phyloP scores from a whole-genome alignment of 1,284 basidiomycete species.

The Volvariella surrecta region DNA sequence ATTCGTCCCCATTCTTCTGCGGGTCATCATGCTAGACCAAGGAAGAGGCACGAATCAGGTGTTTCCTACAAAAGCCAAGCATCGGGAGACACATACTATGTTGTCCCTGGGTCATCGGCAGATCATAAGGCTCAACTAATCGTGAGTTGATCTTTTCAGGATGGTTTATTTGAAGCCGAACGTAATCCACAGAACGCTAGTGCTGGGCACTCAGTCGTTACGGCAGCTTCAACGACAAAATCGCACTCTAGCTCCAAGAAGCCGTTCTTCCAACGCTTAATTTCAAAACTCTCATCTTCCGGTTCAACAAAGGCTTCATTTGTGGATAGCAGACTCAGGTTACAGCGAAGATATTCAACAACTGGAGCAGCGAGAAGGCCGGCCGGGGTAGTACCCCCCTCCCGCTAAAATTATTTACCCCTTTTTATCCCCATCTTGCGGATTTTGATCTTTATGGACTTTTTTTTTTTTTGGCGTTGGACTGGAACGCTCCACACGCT shows the following conservation, averaged over 20 bases:
- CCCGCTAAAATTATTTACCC: not conserved
- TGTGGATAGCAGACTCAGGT: constrained; percentile 19
- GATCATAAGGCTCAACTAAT: constrained; percentile 65
- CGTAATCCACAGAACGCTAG: constrained; percentile 26
- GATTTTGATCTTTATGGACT: no score
- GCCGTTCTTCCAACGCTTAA: constrained; percentile 40
- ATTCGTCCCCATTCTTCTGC: no score
- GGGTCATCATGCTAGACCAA: no score
- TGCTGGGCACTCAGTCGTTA: constrained; percentile 37
- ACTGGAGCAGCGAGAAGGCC: constrained; percentile 19
- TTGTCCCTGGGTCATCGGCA: constrained; percentile 40
- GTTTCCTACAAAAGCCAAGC: not conserved
- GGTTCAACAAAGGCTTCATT: constrained; percentile 27
- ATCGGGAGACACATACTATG: constrained; percentile 65
- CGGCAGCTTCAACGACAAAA: constrained; percentile 43
- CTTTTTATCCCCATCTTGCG: no score
- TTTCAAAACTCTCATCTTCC: constrained; percentile 32
- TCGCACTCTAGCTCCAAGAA: constrained; percentile 39
- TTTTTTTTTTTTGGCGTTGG: no score
- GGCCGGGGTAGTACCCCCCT: not conserved
- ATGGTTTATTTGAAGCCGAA: constrained; percentile 3
- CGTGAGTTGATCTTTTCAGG: constrained; percentile 34
- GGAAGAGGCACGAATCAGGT: no score
- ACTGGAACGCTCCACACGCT: no score
- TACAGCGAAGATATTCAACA: constrained; percentile 38